A percentile compares a stretch with the other conserved stretches of the same genome.
phyloP scores from a whole-genome alignment of 23 red algal genomes.

The Chondrus crispus region DNA sequence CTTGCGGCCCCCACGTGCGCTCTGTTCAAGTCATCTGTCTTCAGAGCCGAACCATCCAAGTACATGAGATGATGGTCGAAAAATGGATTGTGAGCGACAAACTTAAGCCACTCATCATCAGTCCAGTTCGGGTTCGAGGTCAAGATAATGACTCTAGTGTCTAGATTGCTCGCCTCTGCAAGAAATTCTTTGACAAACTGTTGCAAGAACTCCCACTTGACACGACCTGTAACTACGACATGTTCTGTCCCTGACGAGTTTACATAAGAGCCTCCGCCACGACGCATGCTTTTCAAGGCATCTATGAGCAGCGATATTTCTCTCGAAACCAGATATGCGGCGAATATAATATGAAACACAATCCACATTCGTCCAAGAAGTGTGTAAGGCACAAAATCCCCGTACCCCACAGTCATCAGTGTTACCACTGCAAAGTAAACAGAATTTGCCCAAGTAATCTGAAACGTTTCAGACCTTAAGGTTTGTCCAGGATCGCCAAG shows the following conservation, averaged over 20 bases:
- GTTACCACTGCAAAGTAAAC: constrained; percentile 98
- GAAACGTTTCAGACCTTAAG: constrained; percentile 69
- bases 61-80: constrained; percentile 66
- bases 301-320: constrained; percentile 74
- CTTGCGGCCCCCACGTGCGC: constrained; percentile 52
- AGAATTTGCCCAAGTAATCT: constrained; percentile 77
- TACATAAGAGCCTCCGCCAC: constrained; percentile 62
- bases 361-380: constrained; percentile 78
- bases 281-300: constrained; percentile 54
- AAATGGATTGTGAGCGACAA: constrained; percentile 32
- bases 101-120: constrained; percentile 71
- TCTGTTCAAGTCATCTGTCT: constrained; percentile 43
- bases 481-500: constrained; percentile 69
- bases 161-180: constrained; percentile 48
- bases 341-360: constrained; percentile 75
- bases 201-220: constrained; percentile 75
- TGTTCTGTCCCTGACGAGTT: constrained; percentile 51
- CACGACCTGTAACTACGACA: constrained; percentile 66
- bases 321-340: constrained; percentile 70
- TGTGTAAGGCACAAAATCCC: constrained; percentile 89
- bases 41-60: constrained; percentile 66
- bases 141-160: constrained; percentile 58
- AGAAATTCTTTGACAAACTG: constrained; percentile 82
- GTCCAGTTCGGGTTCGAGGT: constrained; percentile 54
- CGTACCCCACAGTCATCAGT: constrained; percentile 94